Percentiles rank a stretch among this genome's conserved stretches.
Conservation (phyloP, 148 eudicot genomes). For the Suaeda aralocaspica region DNA sequence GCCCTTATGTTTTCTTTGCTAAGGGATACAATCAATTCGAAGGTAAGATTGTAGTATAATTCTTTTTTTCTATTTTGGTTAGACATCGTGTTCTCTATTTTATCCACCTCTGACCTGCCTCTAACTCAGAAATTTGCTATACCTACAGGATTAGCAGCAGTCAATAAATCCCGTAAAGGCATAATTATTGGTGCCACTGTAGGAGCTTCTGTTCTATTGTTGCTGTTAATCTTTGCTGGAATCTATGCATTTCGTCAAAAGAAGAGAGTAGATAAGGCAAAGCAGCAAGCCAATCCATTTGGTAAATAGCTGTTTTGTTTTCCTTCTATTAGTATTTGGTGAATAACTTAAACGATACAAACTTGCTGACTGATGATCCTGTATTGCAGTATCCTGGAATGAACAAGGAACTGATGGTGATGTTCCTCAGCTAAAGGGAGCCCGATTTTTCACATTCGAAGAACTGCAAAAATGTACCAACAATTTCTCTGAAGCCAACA, state of each 20-base stretch:
- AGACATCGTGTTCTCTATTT: background rate
- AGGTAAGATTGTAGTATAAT: slow-evolving; percentile 31
- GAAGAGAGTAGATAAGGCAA: slow-evolving; percentile 51
- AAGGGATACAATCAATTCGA: slow-evolving; percentile 29
- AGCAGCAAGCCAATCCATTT: slow-evolving; percentile 43
- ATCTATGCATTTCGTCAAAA: slow-evolving; percentile 52
- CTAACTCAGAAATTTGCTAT: slow-evolving; percentile 11
- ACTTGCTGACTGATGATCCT: slow-evolving; percentile 2
- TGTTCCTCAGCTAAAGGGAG: slow-evolving; percentile 71
- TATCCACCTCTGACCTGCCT: background rate
- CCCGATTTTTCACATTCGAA: slow-evolving; percentile 62
- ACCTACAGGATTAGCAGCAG: slow-evolving; percentile 26
- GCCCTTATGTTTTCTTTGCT: slow-evolving; percentile 58
- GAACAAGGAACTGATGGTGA: slow-evolving; percentile 45
- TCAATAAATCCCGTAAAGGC: slow-evolving; percentile 31
- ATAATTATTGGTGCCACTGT: slow-evolving; percentile 44
- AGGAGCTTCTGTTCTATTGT: slow-evolving; percentile 39
- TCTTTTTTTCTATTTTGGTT: background rate
- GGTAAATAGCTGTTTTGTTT: slow-evolving; percentile 39
- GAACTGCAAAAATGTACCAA: slow-evolving; percentile 63
- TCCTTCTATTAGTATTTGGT: slow-evolving; percentile 1
- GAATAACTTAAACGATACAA: background rate
- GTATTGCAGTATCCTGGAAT: slow-evolving; percentile 68
- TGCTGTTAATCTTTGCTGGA: slow-evolving; percentile 45
- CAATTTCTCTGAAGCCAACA: slow-evolving; percentile 57